These are phyloP conservation scores for Hylodesmum podocarpum DNA, from an alignment of 306 rosid species.

Conservation along the genomic window DNA sequence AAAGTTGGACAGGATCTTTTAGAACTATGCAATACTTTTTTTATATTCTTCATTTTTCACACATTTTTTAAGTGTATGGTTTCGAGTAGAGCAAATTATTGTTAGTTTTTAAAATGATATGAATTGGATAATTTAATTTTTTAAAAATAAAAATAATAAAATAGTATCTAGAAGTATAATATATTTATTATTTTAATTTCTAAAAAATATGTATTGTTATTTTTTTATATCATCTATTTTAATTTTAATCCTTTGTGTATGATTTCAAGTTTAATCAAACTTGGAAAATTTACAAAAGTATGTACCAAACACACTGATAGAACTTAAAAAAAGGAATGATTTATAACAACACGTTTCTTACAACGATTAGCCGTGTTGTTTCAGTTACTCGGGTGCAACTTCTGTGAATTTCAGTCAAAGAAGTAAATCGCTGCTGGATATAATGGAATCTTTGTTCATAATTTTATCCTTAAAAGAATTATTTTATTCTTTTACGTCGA, in stretches of 20 bases:
- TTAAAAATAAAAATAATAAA: too few relatives aligned
- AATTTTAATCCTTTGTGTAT: too few relatives aligned
- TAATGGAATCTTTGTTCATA: not conserved
- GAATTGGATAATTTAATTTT: too few relatives aligned
- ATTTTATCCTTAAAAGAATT: not conserved
- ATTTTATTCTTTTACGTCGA: not conserved
- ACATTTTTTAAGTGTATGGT: not conserved
- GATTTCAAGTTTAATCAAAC: not conserved
- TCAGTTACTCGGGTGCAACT: not conserved
- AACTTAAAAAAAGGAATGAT: not conserved
- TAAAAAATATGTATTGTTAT: too few relatives aligned
- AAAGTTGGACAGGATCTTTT: constrained; percentile 13
- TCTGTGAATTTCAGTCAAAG: constrained; percentile 26
- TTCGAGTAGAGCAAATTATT: too few relatives aligned
- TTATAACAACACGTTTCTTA: constrained; percentile 13
- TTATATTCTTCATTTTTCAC: not conserved
- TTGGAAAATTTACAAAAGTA: not conserved
- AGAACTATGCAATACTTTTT: not conserved
- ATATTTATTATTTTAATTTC: too few relatives aligned
- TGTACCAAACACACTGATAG: not conserved
- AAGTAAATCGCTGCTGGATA: constrained; percentile 14
- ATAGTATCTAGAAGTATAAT: too few relatives aligned
- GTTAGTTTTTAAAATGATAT: too few relatives aligned
- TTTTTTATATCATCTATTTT: too few relatives aligned
- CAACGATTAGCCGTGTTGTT: not conserved